phyloP scores from a whole-genome alignment of 2,329 filamentous ascomycete genomes.

The Pestalotiopsis sp. region DNA sequence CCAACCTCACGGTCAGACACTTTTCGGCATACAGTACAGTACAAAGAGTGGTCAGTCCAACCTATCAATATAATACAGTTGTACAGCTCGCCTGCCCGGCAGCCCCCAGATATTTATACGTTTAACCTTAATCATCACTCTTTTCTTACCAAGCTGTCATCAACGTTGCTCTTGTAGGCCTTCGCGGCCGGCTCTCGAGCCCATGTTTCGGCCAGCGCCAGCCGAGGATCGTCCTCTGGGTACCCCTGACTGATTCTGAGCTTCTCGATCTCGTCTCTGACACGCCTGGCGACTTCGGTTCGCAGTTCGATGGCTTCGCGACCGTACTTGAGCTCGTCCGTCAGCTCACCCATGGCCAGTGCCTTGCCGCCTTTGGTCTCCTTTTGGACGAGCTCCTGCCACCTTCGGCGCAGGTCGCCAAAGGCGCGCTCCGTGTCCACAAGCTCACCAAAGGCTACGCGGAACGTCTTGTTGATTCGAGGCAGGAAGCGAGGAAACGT shows the following conservation, averaged over 20 bases:
- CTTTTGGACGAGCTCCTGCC: conserved; percentile 66
- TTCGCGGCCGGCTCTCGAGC: conserved; percentile 50
- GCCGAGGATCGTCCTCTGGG: conserved; percentile 78
- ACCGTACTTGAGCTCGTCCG: conserved; percentile 68
- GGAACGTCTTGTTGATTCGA: conserved; percentile 69
- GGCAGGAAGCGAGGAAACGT: conserved; percentile 80
- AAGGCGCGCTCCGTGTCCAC: conserved; percentile 75
- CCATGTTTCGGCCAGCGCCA: conserved; percentile 82
- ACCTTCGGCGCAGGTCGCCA: conserved; percentile 73
- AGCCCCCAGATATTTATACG: neutral
- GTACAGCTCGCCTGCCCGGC: neutral
- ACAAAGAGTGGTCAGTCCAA: neutral
- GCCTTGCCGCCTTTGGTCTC: conserved; percentile 10
- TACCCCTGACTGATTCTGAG: conserved; percentile 72
- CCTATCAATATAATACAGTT: neutral
- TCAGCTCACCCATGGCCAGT: conserved; percentile 58
- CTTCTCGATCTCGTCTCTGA: conserved; percentile 80
- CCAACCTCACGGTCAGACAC: no score
- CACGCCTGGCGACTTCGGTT: conserved; percentile 76
- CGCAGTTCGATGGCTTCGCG: conserved; percentile 77
- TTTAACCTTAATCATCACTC: conserved; percentile 15
- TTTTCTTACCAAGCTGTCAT: conserved; percentile 49
- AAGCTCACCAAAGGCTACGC: conserved; percentile 76
- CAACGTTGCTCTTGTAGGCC: conserved; percentile 55
- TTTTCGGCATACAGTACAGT: no score